Conservation (phyloP, 2,329 filamentous ascomycete genomes). For the Lasiodiplodia theobromae region DNA sequence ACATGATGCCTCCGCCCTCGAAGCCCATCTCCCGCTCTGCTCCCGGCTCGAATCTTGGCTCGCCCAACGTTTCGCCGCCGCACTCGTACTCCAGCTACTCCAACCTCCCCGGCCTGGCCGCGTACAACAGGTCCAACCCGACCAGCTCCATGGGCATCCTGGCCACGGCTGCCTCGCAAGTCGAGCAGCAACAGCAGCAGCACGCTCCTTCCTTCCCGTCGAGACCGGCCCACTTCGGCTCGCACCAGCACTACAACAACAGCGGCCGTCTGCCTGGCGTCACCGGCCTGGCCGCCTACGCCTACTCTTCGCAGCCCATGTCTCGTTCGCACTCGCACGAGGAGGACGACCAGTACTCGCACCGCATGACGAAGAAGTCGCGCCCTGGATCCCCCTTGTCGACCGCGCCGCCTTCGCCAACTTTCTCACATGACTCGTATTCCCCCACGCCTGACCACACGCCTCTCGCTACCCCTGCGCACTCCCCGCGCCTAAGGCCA, state of each 20-base stretch:
- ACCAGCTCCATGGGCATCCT: constrained; percentile 66
- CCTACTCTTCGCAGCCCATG: constrained; percentile 78
- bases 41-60: constrained; percentile 82
- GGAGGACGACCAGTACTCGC: constrained; percentile 79
- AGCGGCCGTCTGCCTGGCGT: constrained; percentile 67
- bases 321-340: constrained; percentile 85
- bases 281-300: constrained; percentile 58
- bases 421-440: constrained; percentile 93
- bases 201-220: constrained; percentile 40
- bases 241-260: constrained; percentile 53
- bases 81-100: constrained; percentile 77
- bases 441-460: constrained; percentile 97
- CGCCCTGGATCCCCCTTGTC: constrained; percentile 93
- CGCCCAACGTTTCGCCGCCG: constrained; percentile 95
- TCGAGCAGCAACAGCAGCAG: constrained; percentile 67
- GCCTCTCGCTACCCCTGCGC: constrained; percentile 94
- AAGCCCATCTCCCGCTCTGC: constrained; percentile 87
- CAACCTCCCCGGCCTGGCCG: constrained; percentile 64
- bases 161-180: constrained; percentile 72
- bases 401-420: constrained; percentile 93
- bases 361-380: constrained; percentile 84
- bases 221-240: constrained; percentile 45
- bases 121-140: constrained; percentile 57
- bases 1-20: constrained; percentile 76
- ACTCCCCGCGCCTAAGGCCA: constrained; percentile 88